Evolutionary conservation across 805 yeast genomes (phyloP).

Genomic region (Kuraishia molischiana): DNA sequence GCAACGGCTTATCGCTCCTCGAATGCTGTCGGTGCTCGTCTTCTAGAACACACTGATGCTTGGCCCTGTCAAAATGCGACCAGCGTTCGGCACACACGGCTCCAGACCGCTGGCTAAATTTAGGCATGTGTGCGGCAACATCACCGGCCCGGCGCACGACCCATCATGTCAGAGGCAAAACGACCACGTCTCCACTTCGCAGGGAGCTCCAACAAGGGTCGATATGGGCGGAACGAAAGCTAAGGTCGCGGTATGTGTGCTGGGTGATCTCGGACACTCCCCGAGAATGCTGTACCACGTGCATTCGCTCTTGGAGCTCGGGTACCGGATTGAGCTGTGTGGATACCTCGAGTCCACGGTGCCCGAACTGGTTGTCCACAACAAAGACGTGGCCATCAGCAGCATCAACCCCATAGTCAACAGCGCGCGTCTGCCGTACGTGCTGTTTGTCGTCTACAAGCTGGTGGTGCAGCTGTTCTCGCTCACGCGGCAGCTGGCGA

Average conservation of each 20-base stretch:
- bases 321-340: constrained; percentile 71
- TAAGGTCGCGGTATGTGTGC: constrained; percentile 69
- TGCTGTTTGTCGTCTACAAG: constrained; percentile 49
- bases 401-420: constrained; percentile 32
- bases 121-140: too few relatives aligned
- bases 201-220: too few relatives aligned
- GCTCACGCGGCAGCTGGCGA: constrained; percentile 37
- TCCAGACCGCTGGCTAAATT: too few relatives aligned
- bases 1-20: too few relatives aligned
- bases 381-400: constrained; percentile 41
- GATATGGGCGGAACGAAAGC: too few relatives aligned
- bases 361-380: constrained; percentile 39
- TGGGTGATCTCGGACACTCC: constrained; percentile 92
- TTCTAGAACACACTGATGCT: too few relatives aligned
- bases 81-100: too few relatives aligned
- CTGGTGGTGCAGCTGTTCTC: constrained; percentile 44
- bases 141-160: too few relatives aligned
- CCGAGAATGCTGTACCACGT: constrained; percentile 95
- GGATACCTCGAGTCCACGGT: constrained; percentile 65
- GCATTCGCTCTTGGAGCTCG: constrained; percentile 54
- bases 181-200: too few relatives aligned
- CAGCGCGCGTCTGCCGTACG: constrained; percentile 33
- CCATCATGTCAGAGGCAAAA: too few relatives aligned
- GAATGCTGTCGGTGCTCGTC: too few relatives aligned
- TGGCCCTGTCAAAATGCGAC: too few relatives aligned